A percentile compares a stretch with the other conserved stretches of the same genome.
Evolutionary conservation across 1,139 yeast species (phyloP).

Genomic region (Yamadazyma sp.): DNA sequence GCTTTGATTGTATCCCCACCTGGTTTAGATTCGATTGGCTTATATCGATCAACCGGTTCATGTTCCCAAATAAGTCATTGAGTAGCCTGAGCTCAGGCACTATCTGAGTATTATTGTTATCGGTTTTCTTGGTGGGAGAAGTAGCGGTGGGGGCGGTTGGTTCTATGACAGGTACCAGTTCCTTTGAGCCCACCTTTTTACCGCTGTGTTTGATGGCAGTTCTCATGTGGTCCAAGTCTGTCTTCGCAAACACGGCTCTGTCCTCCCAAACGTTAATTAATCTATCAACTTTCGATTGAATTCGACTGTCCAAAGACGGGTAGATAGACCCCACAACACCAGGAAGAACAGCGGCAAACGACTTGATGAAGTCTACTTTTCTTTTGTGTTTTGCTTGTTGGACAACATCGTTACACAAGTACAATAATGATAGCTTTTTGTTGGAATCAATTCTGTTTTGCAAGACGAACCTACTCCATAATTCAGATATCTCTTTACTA

Average conservation of each 20-base stretch:
- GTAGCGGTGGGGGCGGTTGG: neutral
- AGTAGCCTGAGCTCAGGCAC: conserved; percentile 42
- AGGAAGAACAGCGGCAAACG: conserved; percentile 54
- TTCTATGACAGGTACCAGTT: too few species aligned
- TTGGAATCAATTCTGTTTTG: conserved; percentile 6
- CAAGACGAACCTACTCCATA: conserved; percentile 57
- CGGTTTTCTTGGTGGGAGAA: neutral
- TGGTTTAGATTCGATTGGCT: conserved; percentile 42
- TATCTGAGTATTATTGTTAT: conserved; percentile 11
- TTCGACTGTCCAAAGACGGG: conserved; percentile 32
- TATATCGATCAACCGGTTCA: conserved; percentile 29
- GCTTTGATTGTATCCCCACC: conserved; percentile 43
- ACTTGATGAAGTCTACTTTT: conserved; percentile 57
- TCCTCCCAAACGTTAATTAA: conserved; percentile 77
- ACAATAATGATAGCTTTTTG: conserved; percentile 60
- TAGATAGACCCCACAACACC: conserved; percentile 33
- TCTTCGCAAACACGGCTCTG: conserved; percentile 52
- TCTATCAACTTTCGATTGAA: conserved; percentile 59
- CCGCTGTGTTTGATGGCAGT: too few species aligned
- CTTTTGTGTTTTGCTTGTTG: conserved; percentile 75
- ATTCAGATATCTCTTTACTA: conserved; percentile 55
- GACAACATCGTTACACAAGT: conserved; percentile 80
- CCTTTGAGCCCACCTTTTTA: too few species aligned
- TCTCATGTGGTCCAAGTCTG: conserved; percentile 46
- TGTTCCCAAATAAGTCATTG: conserved; percentile 32